Base-by-base conservation (phyloP, 306 rosid species). In the Vigna mungo region DNA sequence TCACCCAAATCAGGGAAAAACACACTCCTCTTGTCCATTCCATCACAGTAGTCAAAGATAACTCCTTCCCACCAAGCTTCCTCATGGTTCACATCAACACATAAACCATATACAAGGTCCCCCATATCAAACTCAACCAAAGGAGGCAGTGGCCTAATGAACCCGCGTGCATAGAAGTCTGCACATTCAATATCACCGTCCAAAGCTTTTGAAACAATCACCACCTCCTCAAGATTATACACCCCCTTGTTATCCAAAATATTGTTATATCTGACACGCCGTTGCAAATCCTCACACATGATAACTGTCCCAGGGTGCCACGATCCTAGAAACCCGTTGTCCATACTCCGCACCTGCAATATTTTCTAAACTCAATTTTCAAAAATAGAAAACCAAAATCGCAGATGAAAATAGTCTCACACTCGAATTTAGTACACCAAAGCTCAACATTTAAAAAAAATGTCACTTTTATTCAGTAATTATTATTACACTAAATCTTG, bases 11-110 rank as follows among this genome's bases (percentile, higher is more conserved):
- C 97, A 0, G 97, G 96, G 71, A 92, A 95, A 81, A 92, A 90
- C 65, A 92, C 62, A 64, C 30, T 82, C 78, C 97, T 83, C 80
- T 88, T 71, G 47, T 86, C 80, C 37, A 44, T 84, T 74, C 87
- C 96, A 30, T 89, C 86, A 78, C 75, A 78, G 1, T 82, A 88
- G 65, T 95, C 99, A 75, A 86, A 90, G 41, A 95, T 64, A 36
- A 95, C 97, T 16, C 99, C 97, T 87, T 95, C 97, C 98, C 98
- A 92, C 98, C 98, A 95, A 55, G 93, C 96, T 8, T 95, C 98
- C 60, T 36, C 49, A 46, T 89, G 58, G 64, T 60, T 48, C 25
- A 82, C 97, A 79, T 92, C 98, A 67, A 95, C 97, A 79, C 96
- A 92, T 6, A 92, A 61, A 73, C 98, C 97, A 68, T 78, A 92